Evolutionary conservation across 1,284 basidiomycete genomes (phyloP), one percentile per base, ranked within the genome.

Genomic region (Trichosporon sp.): DNA sequence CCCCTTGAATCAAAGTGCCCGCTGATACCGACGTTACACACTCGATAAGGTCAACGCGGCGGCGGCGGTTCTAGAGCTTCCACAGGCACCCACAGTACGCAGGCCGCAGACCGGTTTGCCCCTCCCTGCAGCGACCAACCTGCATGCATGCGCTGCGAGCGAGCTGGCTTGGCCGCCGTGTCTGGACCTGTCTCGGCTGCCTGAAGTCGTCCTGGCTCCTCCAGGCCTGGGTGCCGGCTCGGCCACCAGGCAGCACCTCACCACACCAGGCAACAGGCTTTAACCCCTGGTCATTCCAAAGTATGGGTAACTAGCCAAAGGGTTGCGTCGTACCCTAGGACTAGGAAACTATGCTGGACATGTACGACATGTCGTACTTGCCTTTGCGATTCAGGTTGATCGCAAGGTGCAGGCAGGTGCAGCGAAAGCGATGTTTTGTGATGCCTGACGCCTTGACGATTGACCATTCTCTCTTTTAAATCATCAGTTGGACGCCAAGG

Each of bases 251-350:
- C n/a, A n/a, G n/a, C n/a, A n/a, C 18, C 38, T 42, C 18, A 42
- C 51, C 25, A n/a, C n/a, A n/a, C n/a, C 56, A 60, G 29, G 27
- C 27, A n/a, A 31, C 56, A 60, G 56, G 21, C 56, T 31, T 27
- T 21, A 31, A 21, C 56, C 56, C 56, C 56, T 60, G 18, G 56
- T 31, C 56, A 60, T 60, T 60, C 56, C 56, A 60, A 32, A 60
- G 56, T 60, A 60, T 60, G 56, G 56, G 56, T 60, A 60, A 60
- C 56, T 32, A 32, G 56, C 29, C 53, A 18, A 51, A 60, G 56
- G 56, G 27, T 32, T n/a, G 29, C 3, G 18, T 18, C 27, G 18
- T 8, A 21, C 56, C 56, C 56, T 60, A 60, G 29, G 18, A 32
- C 27, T 29, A 60, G 56, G 56, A 60, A 23, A 60, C 56, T 60